phyloP scores from a whole-genome alignment of 2,329 filamentous ascomycete genomes.

The Stromatinia cepivora region DNA sequence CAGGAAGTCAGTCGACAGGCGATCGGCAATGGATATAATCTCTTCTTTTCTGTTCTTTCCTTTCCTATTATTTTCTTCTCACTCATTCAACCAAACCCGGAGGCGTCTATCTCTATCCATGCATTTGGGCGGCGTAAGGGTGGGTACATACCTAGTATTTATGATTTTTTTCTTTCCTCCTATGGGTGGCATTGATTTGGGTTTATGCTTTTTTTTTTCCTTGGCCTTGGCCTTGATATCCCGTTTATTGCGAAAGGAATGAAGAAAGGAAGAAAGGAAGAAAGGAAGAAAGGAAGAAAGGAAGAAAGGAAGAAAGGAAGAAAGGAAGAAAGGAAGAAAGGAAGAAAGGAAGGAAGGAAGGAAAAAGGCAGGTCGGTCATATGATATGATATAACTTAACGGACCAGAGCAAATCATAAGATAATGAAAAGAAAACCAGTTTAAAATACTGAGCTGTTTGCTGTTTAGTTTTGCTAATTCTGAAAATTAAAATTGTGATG shows the following conservation, averaged over 20 bases:
- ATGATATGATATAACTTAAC: too few species aligned
- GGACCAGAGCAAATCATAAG: too few species aligned
- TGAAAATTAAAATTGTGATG: too few species aligned
- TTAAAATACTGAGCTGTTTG: too few species aligned
- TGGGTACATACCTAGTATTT: slow-evolving; percentile 1
- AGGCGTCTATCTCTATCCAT: slow-evolving; percentile 1
- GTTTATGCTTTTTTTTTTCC: background rate
- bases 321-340: background rate
- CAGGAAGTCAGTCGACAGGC: background rate
- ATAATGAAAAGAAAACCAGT: too few species aligned
- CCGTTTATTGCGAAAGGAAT: background rate
- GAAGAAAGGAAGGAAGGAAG: background rate
- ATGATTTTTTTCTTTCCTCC: background rate
- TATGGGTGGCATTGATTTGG: background rate
- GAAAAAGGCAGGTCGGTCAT: background rate
- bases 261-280: background rate
- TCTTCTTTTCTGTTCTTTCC: background rate
- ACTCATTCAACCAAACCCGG: slow-evolving; percentile 3
- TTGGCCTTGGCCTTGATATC: background rate
- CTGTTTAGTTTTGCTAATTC: too few species aligned
- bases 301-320: background rate
- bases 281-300: background rate
- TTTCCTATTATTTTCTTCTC: background rate
- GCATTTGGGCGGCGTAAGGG: slow-evolving; percentile 20
- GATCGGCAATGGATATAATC: background rate